Evolutionary conservation across 805 yeast genomes (phyloP).

Genomic region (Starmerella stellata): DNA sequence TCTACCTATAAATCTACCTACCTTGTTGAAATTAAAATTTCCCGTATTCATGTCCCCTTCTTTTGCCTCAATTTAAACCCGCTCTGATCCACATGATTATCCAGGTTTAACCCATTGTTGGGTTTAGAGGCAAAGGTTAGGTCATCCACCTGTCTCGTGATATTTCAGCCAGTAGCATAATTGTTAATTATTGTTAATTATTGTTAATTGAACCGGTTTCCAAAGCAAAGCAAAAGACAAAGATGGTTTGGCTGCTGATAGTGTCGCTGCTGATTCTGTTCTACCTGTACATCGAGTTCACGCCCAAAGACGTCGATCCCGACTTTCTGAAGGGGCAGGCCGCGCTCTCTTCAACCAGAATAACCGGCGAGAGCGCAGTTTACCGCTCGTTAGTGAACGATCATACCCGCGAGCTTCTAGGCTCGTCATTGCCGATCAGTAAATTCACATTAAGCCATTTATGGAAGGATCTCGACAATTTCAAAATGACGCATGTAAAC

Average conservation of each 20-base stretch:
- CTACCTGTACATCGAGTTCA: conserved; percentile 12
- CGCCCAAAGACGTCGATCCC: conserved; percentile 24
- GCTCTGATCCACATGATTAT: too few species aligned
- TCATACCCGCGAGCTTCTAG: conserved; percentile 28
- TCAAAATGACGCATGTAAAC: conserved; percentile 5
- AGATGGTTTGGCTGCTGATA: conserved; percentile 14
- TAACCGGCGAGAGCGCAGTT: conserved; percentile 51
- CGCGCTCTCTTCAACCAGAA: conserved; percentile 44
- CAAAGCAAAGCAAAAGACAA: too few species aligned
- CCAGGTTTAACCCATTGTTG: too few species aligned
- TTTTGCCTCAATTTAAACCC: too few species aligned
- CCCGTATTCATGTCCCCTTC: too few species aligned
- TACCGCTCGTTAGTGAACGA: conserved; percentile 62
- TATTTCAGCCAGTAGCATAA: too few species aligned
- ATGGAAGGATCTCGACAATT: conserved; percentile 23
- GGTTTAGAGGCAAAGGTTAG: background rate
- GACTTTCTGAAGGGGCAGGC: conserved; percentile 35
- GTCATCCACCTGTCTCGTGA: too few species aligned
- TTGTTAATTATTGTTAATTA: too few species aligned
- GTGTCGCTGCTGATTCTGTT: conserved; percentile 10
- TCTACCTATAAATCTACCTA: too few species aligned
- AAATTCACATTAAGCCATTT: conserved; percentile 50
- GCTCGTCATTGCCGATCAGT: conserved; percentile 21
- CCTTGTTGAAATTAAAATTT: too few species aligned
- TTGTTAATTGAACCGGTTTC: too few species aligned